Base-by-base conservation (phyloP, 2,329 filamentous ascomycete species). In the Rutstroemia sp. region DNA sequence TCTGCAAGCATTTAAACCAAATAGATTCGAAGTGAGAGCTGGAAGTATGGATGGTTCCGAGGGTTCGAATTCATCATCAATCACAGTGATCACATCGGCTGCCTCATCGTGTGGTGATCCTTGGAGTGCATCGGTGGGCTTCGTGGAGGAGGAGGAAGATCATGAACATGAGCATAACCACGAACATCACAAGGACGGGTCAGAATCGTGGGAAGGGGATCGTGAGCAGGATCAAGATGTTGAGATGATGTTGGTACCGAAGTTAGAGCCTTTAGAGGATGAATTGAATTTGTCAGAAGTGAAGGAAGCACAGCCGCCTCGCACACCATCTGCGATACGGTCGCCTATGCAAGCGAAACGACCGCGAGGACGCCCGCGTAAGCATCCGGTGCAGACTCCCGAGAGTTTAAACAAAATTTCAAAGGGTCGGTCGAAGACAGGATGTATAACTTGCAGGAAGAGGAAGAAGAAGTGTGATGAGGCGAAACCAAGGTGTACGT, bases 341-440 rank as follows among this genome's bases (percentile, higher is more conserved):
- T 50, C 44, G 7, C 48, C 58, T 19, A 62, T 55, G 16, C 58
- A 63, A 16, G 40, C 49, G n/a, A 87, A 86, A 72, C 78, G 86
- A 65, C 86, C 86, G 64, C 82, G 91, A 66, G 91, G 91, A 36
- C 80, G 91, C 54, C 91, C 91, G 51, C 80, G 90, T 71, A 95
- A 95, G 73, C 84, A 89, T 40, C 74, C 87, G 17, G 78, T 78
- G 23, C 73, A 78, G 7, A 79, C 83, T 1, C 77, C 80, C 38
- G 67, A 75, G 16, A 73, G 76, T 17, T 73, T 82, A 50, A 81
- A 79, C 66, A 95, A 94, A 68, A 73, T 88, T 51, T 84, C 88
- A 57, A 95, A 95, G 69, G 89, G 88, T 19, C 76, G 84, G 51
- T 86, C 83, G 52, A 87, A 86, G 72, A 87, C 83, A 1, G 84